Evolutionary conservation across 2,329 filamentous ascomycete species (phyloP), one percentile per base, ranked within the genome.

Genomic region (Exophiala sp.): DNA sequence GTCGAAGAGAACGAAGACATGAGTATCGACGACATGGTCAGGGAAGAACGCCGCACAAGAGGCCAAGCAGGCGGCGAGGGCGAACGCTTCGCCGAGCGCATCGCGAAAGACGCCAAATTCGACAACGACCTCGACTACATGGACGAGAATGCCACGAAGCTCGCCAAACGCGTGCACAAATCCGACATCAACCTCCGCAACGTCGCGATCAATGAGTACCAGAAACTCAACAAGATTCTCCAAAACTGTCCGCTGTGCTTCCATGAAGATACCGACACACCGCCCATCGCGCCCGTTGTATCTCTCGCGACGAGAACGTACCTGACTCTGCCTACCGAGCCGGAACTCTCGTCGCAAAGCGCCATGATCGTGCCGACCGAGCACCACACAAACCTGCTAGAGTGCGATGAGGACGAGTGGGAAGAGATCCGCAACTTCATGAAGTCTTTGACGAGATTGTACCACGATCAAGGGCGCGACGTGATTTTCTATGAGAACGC

Each of bases 401-500:
- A 96, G 71, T 99, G 94, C 70, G 92, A 97, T 70, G 92, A 99
- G 66, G 94, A 99, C 67, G 94, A 99, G 69, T 99, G 95, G 95
- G 94, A 99, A 68, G 94, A 99, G 72, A 86, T 99, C 5, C 88
- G 94, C 63, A 99, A 99, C 70, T 99, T 99, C 68, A 97, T 97
- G 92, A 99, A 99, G 75, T 88, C 84, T 54, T 79, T 99, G 16
- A 96, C 88, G 3, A 85, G 92, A 41, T 87, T 96, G 83, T 99
- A 97, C 72, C 90, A 95, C 73, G 88, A 91, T 40, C 90, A 95
- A 70, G 91, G 91, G 9, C 87, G 89, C 47, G 89, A 94, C 64
- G 91, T 97, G 8, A 77, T 99, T 59, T 99, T 99, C 74, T 99
- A 99, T 76, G 94, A 99, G 68, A 97, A 99, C 68, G 94, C 94